Evolutionary conservation across 2,329 filamentous ascomycete species (phyloP), one percentile per base, ranked within the genome.

Genomic region (Diaporthe humulicola): DNA sequence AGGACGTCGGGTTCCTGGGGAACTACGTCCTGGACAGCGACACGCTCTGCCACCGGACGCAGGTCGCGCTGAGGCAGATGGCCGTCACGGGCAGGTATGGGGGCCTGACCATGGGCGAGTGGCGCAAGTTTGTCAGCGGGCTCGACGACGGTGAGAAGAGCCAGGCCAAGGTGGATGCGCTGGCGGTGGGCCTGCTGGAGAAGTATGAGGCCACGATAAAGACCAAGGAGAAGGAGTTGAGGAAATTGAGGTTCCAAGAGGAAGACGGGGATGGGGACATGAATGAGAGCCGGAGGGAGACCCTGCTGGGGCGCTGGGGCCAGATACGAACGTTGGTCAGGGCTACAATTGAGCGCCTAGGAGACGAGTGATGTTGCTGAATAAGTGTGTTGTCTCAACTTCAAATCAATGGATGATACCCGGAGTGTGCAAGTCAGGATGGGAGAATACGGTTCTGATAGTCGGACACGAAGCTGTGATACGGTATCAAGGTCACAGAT

Each of bases 41-140:
- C 14, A 85, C 81, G 8, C 86, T 88, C 17, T 92, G 90, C 79
- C 88, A 91, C 79, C 83, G 89, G 22, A 90, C 90, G 1, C 86
- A 91, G 78, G 87, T 90, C 15, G 90, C 88, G 7, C 77, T 90
- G 61, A 80, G 89, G 61, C 72, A 85, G 56, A 48, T 87, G 38
- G 77, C 76, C 76, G 61, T 76, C 6, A 66, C 73, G 36, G 73
- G 45, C 33, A 70, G 25, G 38, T 71, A 70, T 25, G 54, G 52
- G 2, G 73, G 75, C 10, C 70, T 86, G 73, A 74, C 82, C 0
- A 69, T 81, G 1, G 77, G 81, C 12, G 82, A 84, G 79, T 90
- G 88, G 88, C 80, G 81, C 70, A 79, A 84, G 48, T 87, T 90
- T 56, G 85, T 89, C 1, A 84, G 85, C 50, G 85, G 84, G 3